Percentiles rank a stretch among this genome's conserved stretches.
Conservation (phyloP, 768 basidiomycete genomes). For the Boletellus ananas region DNA sequence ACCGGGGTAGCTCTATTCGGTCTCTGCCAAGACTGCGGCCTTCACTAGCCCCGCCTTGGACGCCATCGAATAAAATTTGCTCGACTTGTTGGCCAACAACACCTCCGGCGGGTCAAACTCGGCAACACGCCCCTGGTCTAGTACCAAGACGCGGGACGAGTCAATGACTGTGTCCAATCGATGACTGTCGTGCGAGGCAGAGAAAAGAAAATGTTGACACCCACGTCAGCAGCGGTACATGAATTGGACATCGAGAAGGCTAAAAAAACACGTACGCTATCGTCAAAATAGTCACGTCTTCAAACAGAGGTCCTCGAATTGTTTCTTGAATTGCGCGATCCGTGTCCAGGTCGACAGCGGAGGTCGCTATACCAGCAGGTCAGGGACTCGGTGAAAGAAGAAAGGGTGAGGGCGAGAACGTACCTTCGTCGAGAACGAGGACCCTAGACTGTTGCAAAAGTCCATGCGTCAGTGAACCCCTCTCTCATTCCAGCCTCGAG, state of each 20-base stretch:
- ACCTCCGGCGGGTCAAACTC: conserved; percentile 72
- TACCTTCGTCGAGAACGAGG: conserved; percentile 90
- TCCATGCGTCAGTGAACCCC: neutral
- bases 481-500: neutral
- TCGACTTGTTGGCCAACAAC: conserved; percentile 54
- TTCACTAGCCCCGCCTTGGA: conserved; percentile 54
- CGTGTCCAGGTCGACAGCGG: conserved; percentile 87
- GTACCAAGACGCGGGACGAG: conserved; percentile 76
- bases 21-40: too few relatives aligned
- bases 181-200: conserved; percentile 42
- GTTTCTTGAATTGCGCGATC: conserved; percentile 87
- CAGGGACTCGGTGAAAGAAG: neutral
- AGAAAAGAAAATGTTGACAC: neutral
- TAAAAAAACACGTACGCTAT: conserved; percentile 58
- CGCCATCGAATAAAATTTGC: conserved; percentile 60
- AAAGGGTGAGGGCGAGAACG: neutral
- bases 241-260: too few relatives aligned
- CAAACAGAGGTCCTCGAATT: conserved; percentile 75
- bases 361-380: conserved; percentile 54
- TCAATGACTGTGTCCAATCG: conserved; percentile 81
- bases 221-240: neutral
- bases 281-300: conserved; percentile 77
- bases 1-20: too few relatives aligned
- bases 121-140: conserved; percentile 74
- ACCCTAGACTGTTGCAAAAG: conserved; percentile 60